Evolutionary conservation across 352 stramenopile species (phyloP).

Genomic region (Phytophthora sojae): DNA sequence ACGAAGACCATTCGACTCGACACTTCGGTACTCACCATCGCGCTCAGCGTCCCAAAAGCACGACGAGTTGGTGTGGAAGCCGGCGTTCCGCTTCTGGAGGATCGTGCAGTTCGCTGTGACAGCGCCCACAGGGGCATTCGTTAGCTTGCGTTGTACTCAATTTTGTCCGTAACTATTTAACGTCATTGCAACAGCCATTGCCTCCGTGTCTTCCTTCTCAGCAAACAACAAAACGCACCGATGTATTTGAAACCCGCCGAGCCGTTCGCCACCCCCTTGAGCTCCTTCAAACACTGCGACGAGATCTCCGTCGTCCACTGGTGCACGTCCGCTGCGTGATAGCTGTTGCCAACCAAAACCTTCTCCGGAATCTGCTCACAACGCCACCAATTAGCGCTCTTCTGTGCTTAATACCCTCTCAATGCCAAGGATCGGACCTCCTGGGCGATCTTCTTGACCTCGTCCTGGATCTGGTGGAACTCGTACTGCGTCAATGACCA

Average conservation of each 20-base stretch:
- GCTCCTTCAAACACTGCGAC: conserved; percentile 79
- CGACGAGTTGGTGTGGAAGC: conserved; percentile 87
- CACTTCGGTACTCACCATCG: conserved; percentile 60
- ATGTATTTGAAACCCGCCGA: conserved; percentile 92
- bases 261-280: conserved; percentile 85
- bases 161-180: conserved; percentile 56
- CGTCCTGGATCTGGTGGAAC: conserved; percentile 86
- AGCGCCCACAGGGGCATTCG: conserved; percentile 19
- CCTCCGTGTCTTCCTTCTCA: neutral
- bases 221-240: conserved; percentile 41
- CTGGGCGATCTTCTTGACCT: conserved; percentile 88
- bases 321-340: conserved; percentile 85
- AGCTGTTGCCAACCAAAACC: conserved; percentile 66
- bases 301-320: conserved; percentile 84
- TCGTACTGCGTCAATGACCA: conserved; percentile 59
- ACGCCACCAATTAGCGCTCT: neutral
- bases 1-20: neutral
- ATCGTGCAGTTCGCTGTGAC: conserved; percentile 85
- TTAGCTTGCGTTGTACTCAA: conserved; percentile 36
- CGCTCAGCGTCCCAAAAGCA: conserved; percentile 90
- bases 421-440: conserved; percentile 50
- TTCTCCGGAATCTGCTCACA: conserved; percentile 73
- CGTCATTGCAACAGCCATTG: conserved; percentile 16
- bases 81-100: conserved; percentile 90
- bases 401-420: neutral